These are phyloP conservation scores for Chaetomium tenue DNA, from an alignment of 495 filamentous ascomycete species.

Conservation along the genomic window DNA sequence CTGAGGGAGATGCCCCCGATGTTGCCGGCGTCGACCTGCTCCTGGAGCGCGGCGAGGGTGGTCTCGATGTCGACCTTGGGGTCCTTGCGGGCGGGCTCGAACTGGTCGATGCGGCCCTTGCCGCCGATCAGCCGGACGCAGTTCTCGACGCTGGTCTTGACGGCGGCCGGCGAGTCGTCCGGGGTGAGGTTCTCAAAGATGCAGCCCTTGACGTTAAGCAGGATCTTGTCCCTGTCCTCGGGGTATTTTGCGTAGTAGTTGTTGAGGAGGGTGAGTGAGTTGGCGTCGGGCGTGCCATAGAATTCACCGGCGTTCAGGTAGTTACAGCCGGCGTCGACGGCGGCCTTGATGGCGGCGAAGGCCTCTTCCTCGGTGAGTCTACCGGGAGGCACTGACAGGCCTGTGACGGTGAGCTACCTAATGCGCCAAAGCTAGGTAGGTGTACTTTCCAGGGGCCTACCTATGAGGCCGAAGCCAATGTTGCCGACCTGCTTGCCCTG, in stretches of 20 bases:
- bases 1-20: constrained; percentile 72
- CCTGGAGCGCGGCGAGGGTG: constrained; percentile 54
- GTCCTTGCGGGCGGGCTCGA: constrained; percentile 75
- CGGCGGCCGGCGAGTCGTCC: constrained; percentile 61
- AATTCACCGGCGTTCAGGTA: constrained; percentile 83
- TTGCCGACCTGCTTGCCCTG: constrained; percentile 54
- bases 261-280: constrained; percentile 63
- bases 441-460: constrained; percentile 22
- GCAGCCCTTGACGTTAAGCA: constrained; percentile 66
- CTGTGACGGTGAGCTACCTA: constrained; percentile 36
- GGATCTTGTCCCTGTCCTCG: constrained; percentile 62
- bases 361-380: constrained; percentile 56
- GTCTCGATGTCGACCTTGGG: constrained; percentile 50
- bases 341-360: constrained; percentile 65
- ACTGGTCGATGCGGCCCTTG: constrained; percentile 80
- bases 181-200: constrained; percentile 36
- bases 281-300: constrained; percentile 70
- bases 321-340: constrained; percentile 65
- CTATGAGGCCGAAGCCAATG: constrained; percentile 61
- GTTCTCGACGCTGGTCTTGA: constrained; percentile 68
- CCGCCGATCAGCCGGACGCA: constrained; percentile 62
- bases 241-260: constrained; percentile 67
- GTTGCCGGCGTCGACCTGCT: constrained; percentile 68
- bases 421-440: not conserved
- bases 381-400: constrained; percentile 68